Conservation (phyloP, 805 yeast species). For the Candida manassasensis region DNA sequence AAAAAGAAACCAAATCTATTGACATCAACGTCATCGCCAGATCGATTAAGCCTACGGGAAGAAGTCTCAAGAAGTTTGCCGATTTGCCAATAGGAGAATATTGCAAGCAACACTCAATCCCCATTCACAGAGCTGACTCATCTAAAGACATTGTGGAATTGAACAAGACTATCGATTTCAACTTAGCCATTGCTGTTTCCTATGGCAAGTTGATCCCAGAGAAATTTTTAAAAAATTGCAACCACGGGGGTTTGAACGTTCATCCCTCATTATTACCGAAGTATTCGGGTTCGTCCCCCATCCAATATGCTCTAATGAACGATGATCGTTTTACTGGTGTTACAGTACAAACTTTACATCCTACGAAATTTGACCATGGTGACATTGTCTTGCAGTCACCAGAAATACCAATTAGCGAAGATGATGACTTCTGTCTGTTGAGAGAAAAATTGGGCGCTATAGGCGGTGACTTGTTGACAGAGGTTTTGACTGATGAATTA, state of each 20-base stretch:
- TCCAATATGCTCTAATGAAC: conserved; percentile 72
- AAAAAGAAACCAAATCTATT: conserved; percentile 13
- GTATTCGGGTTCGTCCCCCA: conserved; percentile 85
- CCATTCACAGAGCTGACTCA: conserved; percentile 49
- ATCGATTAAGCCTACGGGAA: conserved; percentile 59
- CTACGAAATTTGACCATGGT: conserved; percentile 81
- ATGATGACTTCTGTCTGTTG: conserved; percentile 45
- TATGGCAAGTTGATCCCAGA: conserved; percentile 80
- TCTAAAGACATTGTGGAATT: conserved; percentile 31
- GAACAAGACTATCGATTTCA: conserved; percentile 29
- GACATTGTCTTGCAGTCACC: conserved; percentile 56
- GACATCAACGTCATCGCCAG: conserved; percentile 60
- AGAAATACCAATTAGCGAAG: conserved; percentile 32
- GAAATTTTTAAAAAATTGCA: conserved; percentile 42
- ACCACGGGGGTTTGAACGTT: conserved; percentile 75
- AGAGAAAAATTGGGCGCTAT: conserved; percentile 47
- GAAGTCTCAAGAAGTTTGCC: conserved; percentile 41
- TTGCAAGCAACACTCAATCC: conserved; percentile 30
- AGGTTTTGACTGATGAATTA: conserved; percentile 35
- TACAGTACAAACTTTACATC: conserved; percentile 85
- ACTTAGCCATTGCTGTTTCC: conserved; percentile 85
- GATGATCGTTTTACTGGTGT: conserved; percentile 69
- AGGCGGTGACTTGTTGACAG: conserved; percentile 58
- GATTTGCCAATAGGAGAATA: conserved; percentile 52
- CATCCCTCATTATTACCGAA: conserved; percentile 88